Evolutionary conservation across 2,329 filamentous ascomycete species (phyloP).

Genomic region (Microsporum ferrugineum): DNA sequence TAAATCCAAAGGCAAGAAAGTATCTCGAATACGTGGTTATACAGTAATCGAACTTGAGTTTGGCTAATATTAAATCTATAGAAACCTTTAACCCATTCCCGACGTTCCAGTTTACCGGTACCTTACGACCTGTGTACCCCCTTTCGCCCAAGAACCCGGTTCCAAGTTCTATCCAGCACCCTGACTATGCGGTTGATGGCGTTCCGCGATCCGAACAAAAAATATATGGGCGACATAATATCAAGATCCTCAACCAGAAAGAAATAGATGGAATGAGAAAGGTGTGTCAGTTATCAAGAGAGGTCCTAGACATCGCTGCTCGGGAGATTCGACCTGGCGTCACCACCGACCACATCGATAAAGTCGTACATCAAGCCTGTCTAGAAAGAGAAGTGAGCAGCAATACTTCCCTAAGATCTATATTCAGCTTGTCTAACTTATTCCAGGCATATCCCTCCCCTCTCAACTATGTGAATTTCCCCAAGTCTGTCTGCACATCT

Average conservation of each 20-base stretch:
- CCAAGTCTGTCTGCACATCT: conserved; percentile 95
- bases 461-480: conserved; percentile 90
- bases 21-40: conserved; percentile 43
- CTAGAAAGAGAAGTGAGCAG: conserved; percentile 73
- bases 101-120: conserved; percentile 68
- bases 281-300: conserved; percentile 73
- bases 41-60: conserved; percentile 24
- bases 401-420: background rate
- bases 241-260: conserved; percentile 67
- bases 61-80: conserved; percentile 53
- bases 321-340: conserved; percentile 77
- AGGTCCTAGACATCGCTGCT: conserved; percentile 86
- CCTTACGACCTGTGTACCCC: conserved; percentile 76
- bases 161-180: conserved; percentile 67
- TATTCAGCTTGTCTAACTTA: conserved; percentile 11
- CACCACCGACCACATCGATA: conserved; percentile 90
- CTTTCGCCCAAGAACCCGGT: conserved; percentile 61
- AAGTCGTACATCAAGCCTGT: conserved; percentile 89
- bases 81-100: conserved; percentile 89
- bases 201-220: conserved; percentile 56
- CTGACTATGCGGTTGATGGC: conserved; percentile 80
- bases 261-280: conserved; percentile 85
- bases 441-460: conserved; percentile 81
- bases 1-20: conserved; percentile 61
- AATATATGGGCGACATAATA: conserved; percentile 62